A percentile compares a stretch with the other conserved stretches of the same genome.
Conservation (phyloP, 805 yeast species). For the Barnettozyma pratensis region DNA sequence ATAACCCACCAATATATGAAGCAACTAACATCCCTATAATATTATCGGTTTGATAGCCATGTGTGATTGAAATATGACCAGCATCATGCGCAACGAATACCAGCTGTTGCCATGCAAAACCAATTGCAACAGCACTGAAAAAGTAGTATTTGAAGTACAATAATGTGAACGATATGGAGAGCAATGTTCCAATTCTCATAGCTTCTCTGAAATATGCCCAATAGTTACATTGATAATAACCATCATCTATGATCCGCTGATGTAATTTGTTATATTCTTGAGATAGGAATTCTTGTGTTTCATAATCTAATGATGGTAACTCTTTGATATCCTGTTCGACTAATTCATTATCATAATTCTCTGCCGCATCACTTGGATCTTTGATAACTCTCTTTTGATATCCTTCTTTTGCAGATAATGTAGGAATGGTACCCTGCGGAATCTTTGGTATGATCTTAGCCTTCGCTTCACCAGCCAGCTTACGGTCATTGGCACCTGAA, state of each 20-base stretch:
- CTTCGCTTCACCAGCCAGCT: slow-evolving; percentile 37
- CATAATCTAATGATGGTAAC: slow-evolving; percentile 62
- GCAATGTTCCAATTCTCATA: slow-evolving; percentile 51
- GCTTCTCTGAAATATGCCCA: slow-evolving; percentile 68
- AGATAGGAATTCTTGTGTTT: slow-evolving; percentile 56
- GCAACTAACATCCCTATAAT: slow-evolving; percentile 69
- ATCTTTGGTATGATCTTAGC: slow-evolving; percentile 44
- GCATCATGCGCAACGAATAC: slow-evolving; percentile 89
- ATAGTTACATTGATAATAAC: slow-evolving; percentile 70
- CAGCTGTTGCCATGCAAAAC: slow-evolving; percentile 84
- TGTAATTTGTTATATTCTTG: slow-evolving; percentile 59
- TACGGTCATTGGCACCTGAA: neutral
- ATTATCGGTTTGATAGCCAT: slow-evolving; percentile 71
- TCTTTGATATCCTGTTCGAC: slow-evolving; percentile 49
- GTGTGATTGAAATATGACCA: slow-evolving; percentile 81
- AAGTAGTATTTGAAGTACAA: slow-evolving; percentile 41
- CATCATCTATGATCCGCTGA: slow-evolving; percentile 44
- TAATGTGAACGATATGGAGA: slow-evolving; percentile 44
- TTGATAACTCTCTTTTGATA: slow-evolving; percentile 33
- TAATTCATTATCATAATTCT: slow-evolving; percentile 51
- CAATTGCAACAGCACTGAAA: slow-evolving; percentile 60
- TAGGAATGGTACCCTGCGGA: slow-evolving; percentile 42
- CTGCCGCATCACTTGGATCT: slow-evolving; percentile 51
- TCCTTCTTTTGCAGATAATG: slow-evolving; percentile 30
- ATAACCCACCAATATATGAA: slow-evolving; percentile 79